Percentiles rank a stretch among this genome's conserved stretches.
phyloP scores from a whole-genome alignment of 306 rosid genomes.

The Vicia villosa region DNA sequence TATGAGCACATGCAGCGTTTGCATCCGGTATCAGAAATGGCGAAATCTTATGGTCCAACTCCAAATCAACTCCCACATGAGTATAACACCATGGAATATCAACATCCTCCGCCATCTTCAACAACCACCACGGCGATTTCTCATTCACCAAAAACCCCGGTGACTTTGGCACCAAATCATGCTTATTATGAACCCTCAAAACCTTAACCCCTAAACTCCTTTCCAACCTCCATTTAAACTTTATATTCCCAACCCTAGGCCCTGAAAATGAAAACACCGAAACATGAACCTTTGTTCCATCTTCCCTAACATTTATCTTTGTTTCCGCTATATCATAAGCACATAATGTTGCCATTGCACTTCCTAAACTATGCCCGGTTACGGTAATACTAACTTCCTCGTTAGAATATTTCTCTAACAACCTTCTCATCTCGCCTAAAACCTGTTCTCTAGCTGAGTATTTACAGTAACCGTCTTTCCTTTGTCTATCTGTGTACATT shows the following conservation, averaged over 20 bases:
- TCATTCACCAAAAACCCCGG: constrained; percentile 77
- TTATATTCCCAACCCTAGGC: constrained; percentile 81
- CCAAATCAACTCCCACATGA: constrained; percentile 74
- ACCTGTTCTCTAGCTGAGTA: constrained; percentile 83
- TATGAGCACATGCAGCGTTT: constrained; percentile 62
- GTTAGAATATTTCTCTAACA: constrained; percentile 39
- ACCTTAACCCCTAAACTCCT: constrained; percentile 59
- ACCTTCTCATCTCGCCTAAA: constrained; percentile 52
- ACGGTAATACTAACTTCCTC: constrained; percentile 77
- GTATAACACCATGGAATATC: constrained; percentile 83
- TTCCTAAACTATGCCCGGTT: constrained; percentile 79
- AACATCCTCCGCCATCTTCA: constrained; percentile 51
- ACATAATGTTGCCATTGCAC: constrained; percentile 70
- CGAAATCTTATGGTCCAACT: constrained; percentile 64
- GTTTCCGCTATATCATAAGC: constrained; percentile 71
- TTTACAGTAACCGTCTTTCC: constrained; percentile 50
- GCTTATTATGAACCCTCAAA: constrained; percentile 65
- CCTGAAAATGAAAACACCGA: constrained; percentile 74
- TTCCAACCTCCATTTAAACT: constrained; percentile 70
- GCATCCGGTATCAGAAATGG: constrained; percentile 56
- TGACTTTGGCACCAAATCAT: constrained; percentile 69
- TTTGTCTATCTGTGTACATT: constrained; percentile 63
- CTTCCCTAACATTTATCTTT: constrained; percentile 43
- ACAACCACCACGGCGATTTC: constrained; percentile 42
- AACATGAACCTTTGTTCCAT: constrained; percentile 50